Percentiles rank a stretch among this genome's conserved stretches.
Evolutionary conservation across 345 rosid species (phyloP).

Genomic region (Arabidopsis thaliana): TAIR10.1 NC_003075.7:10305001-10305500

Average conservation of each 20-base stretch:
- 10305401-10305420: constrained; percentile 57
- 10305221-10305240: constrained; percentile 48
- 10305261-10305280: constrained; percentile 75
- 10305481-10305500: constrained; percentile 59
- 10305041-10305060: constrained; percentile 47
- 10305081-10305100: constrained; percentile 54
- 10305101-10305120: constrained; percentile 37
- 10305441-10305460: constrained; percentile 68
- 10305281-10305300: constrained; percentile 54
- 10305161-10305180: constrained; percentile 56
- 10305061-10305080: constrained; percentile 56
- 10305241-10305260: constrained; percentile 71
- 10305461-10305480: constrained; percentile 50
- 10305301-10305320: constrained; percentile 53
- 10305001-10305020: constrained; percentile 32
- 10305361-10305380: constrained; percentile 54
- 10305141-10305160: constrained; percentile 67
- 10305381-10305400: constrained; percentile 54
- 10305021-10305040: constrained; percentile 42
- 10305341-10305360: constrained; percentile 59
- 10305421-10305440: constrained; percentile 54
- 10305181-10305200: constrained; percentile 58
- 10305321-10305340: constrained; percentile 76
- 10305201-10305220: constrained; percentile 51
- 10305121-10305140: constrained; percentile 53